Conservation (phyloP, 306 rosid species). For the Prunus davidiana region DNA sequence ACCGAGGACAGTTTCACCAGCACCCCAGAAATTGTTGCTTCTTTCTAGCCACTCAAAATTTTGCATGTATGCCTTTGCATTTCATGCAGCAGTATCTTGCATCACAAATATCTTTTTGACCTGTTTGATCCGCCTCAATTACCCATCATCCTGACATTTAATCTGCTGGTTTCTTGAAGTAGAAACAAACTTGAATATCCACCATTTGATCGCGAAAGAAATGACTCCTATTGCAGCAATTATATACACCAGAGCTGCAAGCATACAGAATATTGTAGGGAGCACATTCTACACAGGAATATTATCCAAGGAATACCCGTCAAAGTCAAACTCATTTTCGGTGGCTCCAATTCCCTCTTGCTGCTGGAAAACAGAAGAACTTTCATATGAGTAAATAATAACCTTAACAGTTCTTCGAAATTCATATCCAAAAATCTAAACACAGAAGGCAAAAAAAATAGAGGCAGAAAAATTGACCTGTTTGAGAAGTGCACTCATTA, state of each 20-base stretch:
- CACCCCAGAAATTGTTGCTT: slow-evolving; percentile 53
- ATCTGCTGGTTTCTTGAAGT: slow-evolving; percentile 31
- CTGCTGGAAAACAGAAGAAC: slow-evolving; percentile 42
- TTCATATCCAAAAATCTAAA: not conserved
- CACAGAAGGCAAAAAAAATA: not conserved
- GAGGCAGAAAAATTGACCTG: slow-evolving; percentile 55
- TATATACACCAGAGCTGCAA: slow-evolving; percentile 63
- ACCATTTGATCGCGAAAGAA: slow-evolving; percentile 42
- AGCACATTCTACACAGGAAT: slow-evolving; percentile 63
- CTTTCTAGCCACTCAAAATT: slow-evolving; percentile 56
- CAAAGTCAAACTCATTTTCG: slow-evolving; percentile 79
- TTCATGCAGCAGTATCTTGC: slow-evolving; percentile 33
- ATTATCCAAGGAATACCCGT: slow-evolving; percentile 80
- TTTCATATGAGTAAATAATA: not conserved
- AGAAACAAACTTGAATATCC: slow-evolving; percentile 30
- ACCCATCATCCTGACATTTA: slow-evolving; percentile 14
- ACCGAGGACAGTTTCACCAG: slow-evolving; percentile 37
- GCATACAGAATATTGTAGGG: slow-evolving; percentile 25
- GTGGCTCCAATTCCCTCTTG: slow-evolving; percentile 65
- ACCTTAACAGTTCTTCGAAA: not conserved
- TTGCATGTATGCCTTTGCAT: slow-evolving; percentile 55
- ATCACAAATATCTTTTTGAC: slow-evolving; percentile 5
- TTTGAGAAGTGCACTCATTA: slow-evolving; percentile 87
- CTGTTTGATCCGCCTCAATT: slow-evolving; percentile 34
- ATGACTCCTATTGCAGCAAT: slow-evolving; percentile 45